Base-by-base conservation (phyloP, 2,329 filamentous ascomycete species). In the Claviceps sp. region DNA sequence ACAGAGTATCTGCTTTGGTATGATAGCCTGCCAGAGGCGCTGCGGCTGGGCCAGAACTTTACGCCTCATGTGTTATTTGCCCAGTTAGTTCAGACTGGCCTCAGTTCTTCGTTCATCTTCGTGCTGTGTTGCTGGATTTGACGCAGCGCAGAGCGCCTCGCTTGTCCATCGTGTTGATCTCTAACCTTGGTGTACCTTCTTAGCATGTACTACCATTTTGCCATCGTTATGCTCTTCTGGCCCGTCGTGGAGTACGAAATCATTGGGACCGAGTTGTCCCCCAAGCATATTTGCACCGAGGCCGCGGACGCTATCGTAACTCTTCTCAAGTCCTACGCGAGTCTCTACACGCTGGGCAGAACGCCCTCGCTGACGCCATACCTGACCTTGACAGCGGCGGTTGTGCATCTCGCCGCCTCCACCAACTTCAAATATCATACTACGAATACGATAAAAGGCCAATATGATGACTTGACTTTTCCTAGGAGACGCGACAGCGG, bases 31-130 rank as follows among this genome's bases (percentile, higher is more conserved):
- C 84, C 84, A 0, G 73, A 78, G 52, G 74, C 78, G 1, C 69
- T 88, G 46, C 71, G 76, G 17, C 64, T 87, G 3, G 79, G 80
- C 2, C 76, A 83, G 52, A 85, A 82, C 55, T 85, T 85, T 48
- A 82, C 83, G 3, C 83, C 85, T 14, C 79, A 85, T 44, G 82
- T 87, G 38, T 67, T 88, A n/a, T 82, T 85, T 55, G 76, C 84
- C 40, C 84, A 88, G 84, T 87, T 70, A 71, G 84, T 59, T 29
- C 16, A 8, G 11, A 7, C 22, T 34, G 3, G 4, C 4, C 9
- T 34, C 8, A 11, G 29, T 34, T 34, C 9, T 11, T 34, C 1
- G 4, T 11, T 11, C 29, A 34, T 34, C 29, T 11, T 11, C 9
- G 29, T 34, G 8, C 3, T 11, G 29, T 11, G 11, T 34, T 11